Percentiles rank a stretch among this genome's conserved stretches.
phyloP scores from a whole-genome alignment of 805 yeast genomes.

The Saccharomycopsis schoenii region DNA sequence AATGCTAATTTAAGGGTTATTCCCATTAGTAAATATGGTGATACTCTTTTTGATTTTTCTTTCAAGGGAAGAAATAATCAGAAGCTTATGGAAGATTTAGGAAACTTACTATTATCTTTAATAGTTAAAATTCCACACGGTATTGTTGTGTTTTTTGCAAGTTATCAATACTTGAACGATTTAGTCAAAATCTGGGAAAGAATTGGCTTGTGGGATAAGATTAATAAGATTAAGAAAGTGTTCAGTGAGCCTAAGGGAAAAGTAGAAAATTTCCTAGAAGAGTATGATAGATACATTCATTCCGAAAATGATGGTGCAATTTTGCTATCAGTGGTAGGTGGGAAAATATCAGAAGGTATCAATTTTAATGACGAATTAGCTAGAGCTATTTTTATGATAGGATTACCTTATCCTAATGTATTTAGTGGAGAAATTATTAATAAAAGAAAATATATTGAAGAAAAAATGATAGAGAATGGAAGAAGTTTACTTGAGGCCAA shows the following conservation, averaged over 20 bases:
- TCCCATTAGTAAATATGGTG: constrained; percentile 24
- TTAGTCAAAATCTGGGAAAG: constrained; percentile 43
- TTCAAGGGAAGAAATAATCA: constrained; percentile 48
- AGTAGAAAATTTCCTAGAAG: constrained; percentile 37
- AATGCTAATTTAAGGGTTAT: constrained; percentile 52
- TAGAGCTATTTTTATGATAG: constrained; percentile 76
- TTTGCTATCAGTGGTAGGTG: constrained; percentile 82
- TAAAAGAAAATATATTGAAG: constrained; percentile 54
- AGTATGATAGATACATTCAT: constrained; percentile 32
- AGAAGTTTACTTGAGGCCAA: constrained; percentile 37
- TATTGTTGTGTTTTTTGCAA: constrained; percentile 73
- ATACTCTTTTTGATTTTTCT: constrained; percentile 47
- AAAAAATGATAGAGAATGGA: constrained; percentile 37
- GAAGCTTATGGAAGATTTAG: constrained; percentile 40
- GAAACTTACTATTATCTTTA: constrained; percentile 36
- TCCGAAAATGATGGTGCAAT: constrained; percentile 44
- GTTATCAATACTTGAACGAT: constrained; percentile 60
- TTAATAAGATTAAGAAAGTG: constrained; percentile 35
- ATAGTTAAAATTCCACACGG: constrained; percentile 54
- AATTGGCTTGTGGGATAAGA: constrained; percentile 22
- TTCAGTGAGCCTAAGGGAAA: constrained; percentile 47
- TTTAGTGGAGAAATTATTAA: constrained; percentile 75
- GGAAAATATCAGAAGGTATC: constrained; percentile 87
- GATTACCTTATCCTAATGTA: constrained; percentile 82
- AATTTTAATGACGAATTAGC: constrained; percentile 85